Base-by-base conservation (phyloP, 2,329 filamentous ascomycete genomes). In the Gremmenia infestans region DNA sequence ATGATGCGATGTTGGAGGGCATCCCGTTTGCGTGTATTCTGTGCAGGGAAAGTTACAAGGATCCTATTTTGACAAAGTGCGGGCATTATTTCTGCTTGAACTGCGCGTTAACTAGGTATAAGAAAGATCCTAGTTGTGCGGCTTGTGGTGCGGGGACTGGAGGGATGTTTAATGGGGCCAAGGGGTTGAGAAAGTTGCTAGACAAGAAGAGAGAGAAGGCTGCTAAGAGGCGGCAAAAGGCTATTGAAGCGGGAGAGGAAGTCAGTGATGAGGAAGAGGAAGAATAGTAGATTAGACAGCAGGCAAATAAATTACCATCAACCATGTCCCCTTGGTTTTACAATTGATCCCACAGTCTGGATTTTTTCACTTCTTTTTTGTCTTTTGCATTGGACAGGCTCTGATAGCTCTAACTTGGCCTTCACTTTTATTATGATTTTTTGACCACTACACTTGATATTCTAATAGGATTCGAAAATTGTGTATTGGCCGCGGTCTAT, bases 11-110 rank as follows among this genome's bases (percentile, higher is more conserved):
- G 23, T 46, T 71, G 32, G 68, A 70, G 52, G 65, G 65, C 6
- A 70, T 71, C 11, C 69, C 69, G 2, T 71, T 71, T 58, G 68
- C 67, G 4, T 71, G 69, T 52, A 67, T 70, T 47, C 65, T 71
- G 48, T 70, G 70, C 57, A 60, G 57, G 58, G 63, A 70, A 50
- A 75, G n/a, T 73, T 78, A 48, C 48, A 67, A 66, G 54, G 77
- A 82, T 55, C 93, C 94, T 0, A 82, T 97, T 12, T 76, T 93
- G 23, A 97, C 94, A 12, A 88, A 91, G 62, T 99, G 94, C 64
- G 89, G 91, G 0, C 94, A 99, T 71, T 97, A 97, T 72, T 97
- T 97, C 69, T 99, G 94, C 70, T 89, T 97, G 71, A 78, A 81
- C 1, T 99, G 94, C 72, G 94, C 94, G 25, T 76, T 97, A 65